A percentile compares a stretch with the other conserved stretches of the same genome.
phyloP scores from a whole-genome alignment of 768 basidiomycete genomes.

The Exidia glandulosa region DNA sequence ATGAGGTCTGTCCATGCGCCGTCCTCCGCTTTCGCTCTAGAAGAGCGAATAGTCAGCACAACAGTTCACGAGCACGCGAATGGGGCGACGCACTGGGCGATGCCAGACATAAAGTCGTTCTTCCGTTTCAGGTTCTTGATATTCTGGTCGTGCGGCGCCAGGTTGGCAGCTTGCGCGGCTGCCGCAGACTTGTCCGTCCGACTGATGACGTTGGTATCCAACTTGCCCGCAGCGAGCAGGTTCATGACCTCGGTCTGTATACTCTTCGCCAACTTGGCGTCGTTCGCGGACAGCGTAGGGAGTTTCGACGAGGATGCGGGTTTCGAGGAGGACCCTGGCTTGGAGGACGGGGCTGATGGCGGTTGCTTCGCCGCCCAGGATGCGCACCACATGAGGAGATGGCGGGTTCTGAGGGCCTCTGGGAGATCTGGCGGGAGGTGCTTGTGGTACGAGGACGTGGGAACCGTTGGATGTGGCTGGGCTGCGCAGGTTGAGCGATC shows the following conservation, averaged over 20 bases:
- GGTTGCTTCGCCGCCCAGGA: constrained; percentile 36
- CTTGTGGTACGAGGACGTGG: constrained; percentile 61
- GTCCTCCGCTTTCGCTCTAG: constrained; percentile 47
- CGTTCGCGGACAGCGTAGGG: constrained; percentile 41
- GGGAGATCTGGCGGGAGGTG: constrained; percentile 72
- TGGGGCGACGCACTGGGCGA: constrained; percentile 60
- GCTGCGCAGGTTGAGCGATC: too few species aligned
- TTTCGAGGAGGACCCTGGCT: too few species aligned
- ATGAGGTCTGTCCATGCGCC: constrained; percentile 60
- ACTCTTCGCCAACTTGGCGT: constrained; percentile 34
- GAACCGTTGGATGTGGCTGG: constrained; percentile 65
- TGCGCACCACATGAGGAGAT: constrained; percentile 65
- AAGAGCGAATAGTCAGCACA: constrained; percentile 9
- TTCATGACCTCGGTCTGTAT: constrained; percentile 50
- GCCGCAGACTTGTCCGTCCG: constrained; percentile 18
- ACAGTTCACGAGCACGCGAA: constrained; percentile 4
- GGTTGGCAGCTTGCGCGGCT: constrained; percentile 12
- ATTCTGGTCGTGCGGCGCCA: constrained; percentile 63
- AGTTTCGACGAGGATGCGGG: constrained; percentile 30
- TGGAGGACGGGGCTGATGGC: constrained; percentile 18
- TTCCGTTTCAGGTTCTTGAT: constrained; percentile 58
- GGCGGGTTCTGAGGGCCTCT: constrained; percentile 58
- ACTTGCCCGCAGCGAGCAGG: constrained; percentile 56
- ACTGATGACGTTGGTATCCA: constrained; percentile 38
- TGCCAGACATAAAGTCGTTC: constrained; percentile 52